Evolutionary conservation across 1,139 yeast species (phyloP).

Genomic region (Magnusiomyces tetraspermus): DNA sequence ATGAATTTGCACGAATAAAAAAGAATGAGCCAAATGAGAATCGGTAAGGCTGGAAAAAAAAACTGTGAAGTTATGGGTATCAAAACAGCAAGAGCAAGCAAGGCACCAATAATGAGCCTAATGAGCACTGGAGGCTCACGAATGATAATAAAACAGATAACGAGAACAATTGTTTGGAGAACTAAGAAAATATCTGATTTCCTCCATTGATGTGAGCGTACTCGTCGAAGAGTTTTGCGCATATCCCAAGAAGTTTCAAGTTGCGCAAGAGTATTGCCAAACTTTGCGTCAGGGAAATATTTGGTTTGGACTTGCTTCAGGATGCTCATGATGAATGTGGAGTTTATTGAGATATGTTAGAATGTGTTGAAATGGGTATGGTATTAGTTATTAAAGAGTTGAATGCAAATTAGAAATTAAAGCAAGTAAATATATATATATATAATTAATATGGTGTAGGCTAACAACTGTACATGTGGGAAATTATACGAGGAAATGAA

Average conservation of each 20-base stretch:
- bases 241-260: conserved; percentile 54
- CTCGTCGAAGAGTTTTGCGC: conserved; percentile 38
- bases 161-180: conserved; percentile 30
- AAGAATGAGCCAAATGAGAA: conserved; percentile 78
- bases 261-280: conserved; percentile 46
- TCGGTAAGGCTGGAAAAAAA: conserved; percentile 76
- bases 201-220: conserved; percentile 41
- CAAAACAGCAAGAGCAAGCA: conserved; percentile 38
- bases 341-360: too few relatives aligned
- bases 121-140: conserved; percentile 45
- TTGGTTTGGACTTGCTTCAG: conserved; percentile 21
- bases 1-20: conserved; percentile 74
- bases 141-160: conserved; percentile 43
- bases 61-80: conserved; percentile 79
- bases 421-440: too few relatives aligned
- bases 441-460: too few relatives aligned
- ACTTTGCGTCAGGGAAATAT: conserved; percentile 44
- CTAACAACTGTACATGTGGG: too few relatives aligned
- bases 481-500: too few relatives aligned
- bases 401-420: too few relatives aligned
- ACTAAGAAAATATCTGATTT: conserved; percentile 26
- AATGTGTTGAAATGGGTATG: too few relatives aligned
- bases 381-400: too few relatives aligned
- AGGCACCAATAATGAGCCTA: conserved; percentile 21
- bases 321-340: conserved; percentile 12